Percentiles rank a stretch among this genome's conserved stretches.
phyloP scores from a whole-genome alignment of 2,329 filamentous ascomycete species.

The Tolypocladium guangdongense region DNA sequence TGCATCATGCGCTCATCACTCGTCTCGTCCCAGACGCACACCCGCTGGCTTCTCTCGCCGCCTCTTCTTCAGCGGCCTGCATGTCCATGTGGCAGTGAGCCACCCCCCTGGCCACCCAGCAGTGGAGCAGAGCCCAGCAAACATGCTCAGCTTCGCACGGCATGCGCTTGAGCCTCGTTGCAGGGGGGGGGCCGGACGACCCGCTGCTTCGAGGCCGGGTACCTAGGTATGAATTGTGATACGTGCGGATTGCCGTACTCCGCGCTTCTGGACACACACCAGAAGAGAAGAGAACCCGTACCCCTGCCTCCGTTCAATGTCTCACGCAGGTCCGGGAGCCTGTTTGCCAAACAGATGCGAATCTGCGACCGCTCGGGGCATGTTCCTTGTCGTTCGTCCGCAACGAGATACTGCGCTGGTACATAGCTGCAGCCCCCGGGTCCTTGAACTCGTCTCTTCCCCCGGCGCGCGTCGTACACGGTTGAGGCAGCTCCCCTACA shows the following conservation, averaged over 20 bases:
- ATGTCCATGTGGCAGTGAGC: not conserved
- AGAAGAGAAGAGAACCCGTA: too few relatives aligned
- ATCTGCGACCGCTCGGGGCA: not conserved
- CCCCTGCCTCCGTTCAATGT: too few relatives aligned
- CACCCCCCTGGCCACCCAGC: not conserved
- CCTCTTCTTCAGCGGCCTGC: not conserved
- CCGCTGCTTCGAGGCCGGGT: too few relatives aligned
- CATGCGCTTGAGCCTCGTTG: not conserved
- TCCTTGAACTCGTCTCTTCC: not conserved
- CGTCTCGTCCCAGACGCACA: not conserved
- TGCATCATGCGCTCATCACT: not conserved
- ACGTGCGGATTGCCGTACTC: too few relatives aligned
- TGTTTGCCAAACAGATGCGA: too few relatives aligned
- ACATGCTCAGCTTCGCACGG: not conserved
- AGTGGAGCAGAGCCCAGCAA: not conserved
- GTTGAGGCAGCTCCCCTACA: not conserved
- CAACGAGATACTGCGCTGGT: too few relatives aligned
- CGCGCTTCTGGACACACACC: too few relatives aligned
- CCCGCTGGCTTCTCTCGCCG: not conserved
- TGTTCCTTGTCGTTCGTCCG: not conserved
- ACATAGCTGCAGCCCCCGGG: not conserved
- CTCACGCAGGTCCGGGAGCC: too few relatives aligned
- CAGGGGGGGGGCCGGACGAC: not conserved
- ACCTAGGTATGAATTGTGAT: too few relatives aligned
- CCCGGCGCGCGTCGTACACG: not conserved